Percentiles rank a stretch among this genome's conserved stretches.
Conservation (phyloP, 163 green algal genomes). For the Chlorella variabilis region DNA sequence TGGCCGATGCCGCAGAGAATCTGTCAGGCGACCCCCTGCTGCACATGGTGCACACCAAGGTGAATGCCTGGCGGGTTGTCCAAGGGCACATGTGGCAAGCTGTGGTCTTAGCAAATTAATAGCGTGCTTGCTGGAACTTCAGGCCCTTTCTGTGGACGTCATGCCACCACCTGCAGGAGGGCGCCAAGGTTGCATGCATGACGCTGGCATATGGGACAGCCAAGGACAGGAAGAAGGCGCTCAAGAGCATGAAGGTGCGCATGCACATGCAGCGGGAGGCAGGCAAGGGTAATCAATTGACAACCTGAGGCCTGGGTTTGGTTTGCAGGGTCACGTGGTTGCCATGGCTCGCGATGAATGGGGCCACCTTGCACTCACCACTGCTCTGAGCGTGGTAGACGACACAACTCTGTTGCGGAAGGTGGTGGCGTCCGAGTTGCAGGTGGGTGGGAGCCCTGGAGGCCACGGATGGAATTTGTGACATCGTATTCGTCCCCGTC, state of each 20-base stretch:
- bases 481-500: too few species aligned
- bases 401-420: slow-evolving; percentile 88
- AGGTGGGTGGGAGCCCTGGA: slow-evolving; percentile 52
- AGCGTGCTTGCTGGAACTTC: too few species aligned
- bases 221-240: slow-evolving; percentile 81
- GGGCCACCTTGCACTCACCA: slow-evolving; percentile 80
- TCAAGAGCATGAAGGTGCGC: slow-evolving; percentile 81
- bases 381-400: slow-evolving; percentile 77
- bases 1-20: slow-evolving; percentile 78
- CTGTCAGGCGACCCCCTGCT: slow-evolving; percentile 79
- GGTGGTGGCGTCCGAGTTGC: slow-evolving; percentile 75
- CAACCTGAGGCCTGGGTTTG: not conserved
- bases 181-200: slow-evolving; percentile 73
- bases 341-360: slow-evolving; percentile 85
- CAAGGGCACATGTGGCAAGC: too few species aligned
- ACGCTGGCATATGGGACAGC: slow-evolving; percentile 79
- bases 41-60: slow-evolving; percentile 91
- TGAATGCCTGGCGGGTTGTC: not conserved
- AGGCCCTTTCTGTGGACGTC: not conserved
- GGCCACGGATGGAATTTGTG: too few species aligned
- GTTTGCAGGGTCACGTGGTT: slow-evolving; percentile 67
- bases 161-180: slow-evolving; percentile 49
- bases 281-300: too few species aligned
- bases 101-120: not conserved
- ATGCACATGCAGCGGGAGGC: too few species aligned